Base-by-base conservation (phyloP, 768 basidiomycete species). In the Pleurotus sapidus region DNA sequence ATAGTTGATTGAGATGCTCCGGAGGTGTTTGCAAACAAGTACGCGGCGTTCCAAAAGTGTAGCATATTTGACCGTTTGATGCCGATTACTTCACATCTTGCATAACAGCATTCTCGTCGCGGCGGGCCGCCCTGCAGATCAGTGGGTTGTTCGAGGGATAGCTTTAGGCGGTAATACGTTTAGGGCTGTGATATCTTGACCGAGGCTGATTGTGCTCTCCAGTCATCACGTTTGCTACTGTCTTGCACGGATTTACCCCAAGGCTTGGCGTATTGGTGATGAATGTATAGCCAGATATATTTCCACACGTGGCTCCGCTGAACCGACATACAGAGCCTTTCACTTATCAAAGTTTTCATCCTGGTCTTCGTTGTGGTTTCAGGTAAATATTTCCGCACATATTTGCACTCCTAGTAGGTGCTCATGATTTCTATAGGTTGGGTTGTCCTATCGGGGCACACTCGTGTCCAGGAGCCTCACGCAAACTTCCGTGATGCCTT, bases 141-240 rank as follows among this genome's bases (percentile, higher is more conserved):
- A 69, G 1, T 86, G 84, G 84, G 72, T 71, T 2, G 78, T 78
- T 15, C 79, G 84, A 55, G 83, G 83, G 0, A 84, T 87, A 54
- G 84, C 82, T 3, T 67, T 87, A 1, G 84, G 74, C 66, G 81
- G 84, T 79, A 39, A 15, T 69, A 17, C 59, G 38, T 56, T 12
- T 25, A 17, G 25, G 47, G 24, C 14, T 37, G 18, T 17, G 6
- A 30, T 37, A 23, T 46, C 43, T 24, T 34, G 30, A 60, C 24
- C 2, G 15, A 23, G 8, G 5, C 6, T 18, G n/a, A 39, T 6
- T 12, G 3, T 9, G 17, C 42, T 7, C 34, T 23, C 5, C 53
- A 84, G 84, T 80, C 1, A 83, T 83, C 5, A 54, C 71, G 49
- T 82, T 81, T 51, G 78, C 77, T 1, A 80, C 80, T 0, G 24